Evolutionary conservation across 306 rosid genomes (phyloP).

Genomic region (Argentina anserina): DNA sequence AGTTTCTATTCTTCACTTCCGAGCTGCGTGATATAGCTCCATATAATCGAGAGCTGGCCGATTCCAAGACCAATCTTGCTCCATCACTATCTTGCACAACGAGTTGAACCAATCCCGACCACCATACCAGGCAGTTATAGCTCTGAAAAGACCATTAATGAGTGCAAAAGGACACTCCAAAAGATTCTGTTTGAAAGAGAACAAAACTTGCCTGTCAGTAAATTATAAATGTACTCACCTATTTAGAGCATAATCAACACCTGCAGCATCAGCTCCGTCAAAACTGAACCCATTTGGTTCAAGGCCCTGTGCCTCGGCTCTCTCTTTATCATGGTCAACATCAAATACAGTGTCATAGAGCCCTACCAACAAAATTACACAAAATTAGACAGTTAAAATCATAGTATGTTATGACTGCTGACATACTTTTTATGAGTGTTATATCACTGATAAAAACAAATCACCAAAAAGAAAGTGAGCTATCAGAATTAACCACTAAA

Average conservation of each 20-base stretch:
- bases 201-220: not conserved
- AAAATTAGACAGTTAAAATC: not conserved
- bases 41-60: constrained; percentile 90
- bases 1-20: constrained; percentile 39
- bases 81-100: constrained; percentile 88
- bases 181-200: not conserved
- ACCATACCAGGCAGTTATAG: constrained; percentile 77
- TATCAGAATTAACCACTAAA: not conserved
- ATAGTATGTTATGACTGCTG: too few relatives aligned
- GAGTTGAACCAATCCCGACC: constrained; percentile 75
- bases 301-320: constrained; percentile 75
- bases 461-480: not conserved
- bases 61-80: constrained; percentile 99
- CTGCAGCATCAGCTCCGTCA: constrained; percentile 84
- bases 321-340: constrained; percentile 70
- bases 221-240: constrained; percentile 45
- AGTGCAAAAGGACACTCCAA: not conserved
- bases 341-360: constrained; percentile 87
- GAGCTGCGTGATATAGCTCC: constrained; percentile 93
- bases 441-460: not conserved
- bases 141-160: constrained; percentile 48
- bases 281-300: constrained; percentile 90
- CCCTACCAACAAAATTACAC: constrained; percentile 44
- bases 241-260: constrained; percentile 88
- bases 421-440: not conserved